Percentiles rank a stretch among this genome's conserved stretches.
Conservation (phyloP, 2,329 filamentous ascomycete genomes). For the Monilinia polystroma region DNA sequence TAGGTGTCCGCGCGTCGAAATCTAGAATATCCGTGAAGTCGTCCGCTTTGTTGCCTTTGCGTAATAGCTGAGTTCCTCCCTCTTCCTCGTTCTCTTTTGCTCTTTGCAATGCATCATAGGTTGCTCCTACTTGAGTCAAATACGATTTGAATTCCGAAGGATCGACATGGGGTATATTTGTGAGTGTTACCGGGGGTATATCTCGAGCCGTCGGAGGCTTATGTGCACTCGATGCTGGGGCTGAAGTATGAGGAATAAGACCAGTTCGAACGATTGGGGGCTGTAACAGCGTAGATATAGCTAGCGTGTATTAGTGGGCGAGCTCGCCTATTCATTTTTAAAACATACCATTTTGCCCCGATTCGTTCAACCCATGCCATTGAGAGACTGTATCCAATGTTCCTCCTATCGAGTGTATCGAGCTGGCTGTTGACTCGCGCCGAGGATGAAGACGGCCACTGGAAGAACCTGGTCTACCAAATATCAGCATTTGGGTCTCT, state of each 20-base stretch:
- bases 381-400: slow-evolving; percentile 67
- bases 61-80: slow-evolving; percentile 41
- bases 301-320: slow-evolving; percentile 45
- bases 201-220: slow-evolving; percentile 82
- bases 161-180: slow-evolving; percentile 82
- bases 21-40: slow-evolving; percentile 44
- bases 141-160: slow-evolving; percentile 79
- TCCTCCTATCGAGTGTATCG: slow-evolving; percentile 84
- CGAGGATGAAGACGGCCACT: slow-evolving; percentile 51
- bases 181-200: slow-evolving; percentile 89
- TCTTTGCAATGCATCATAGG: slow-evolving; percentile 87
- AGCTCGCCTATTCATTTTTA: background rate
- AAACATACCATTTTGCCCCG: slow-evolving; percentile 74
- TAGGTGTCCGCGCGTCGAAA: slow-evolving; percentile 29
- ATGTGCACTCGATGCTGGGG: slow-evolving; percentile 67
- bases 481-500: slow-evolving; percentile 46
- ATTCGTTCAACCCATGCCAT: slow-evolving; percentile 62
- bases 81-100: slow-evolving; percentile 77
- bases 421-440: slow-evolving; percentile 83
- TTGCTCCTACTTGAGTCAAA: slow-evolving; percentile 75
- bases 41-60: slow-evolving; percentile 42
- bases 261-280: slow-evolving; percentile 88
- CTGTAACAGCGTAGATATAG: slow-evolving; percentile 91
- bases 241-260: slow-evolving; percentile 73
- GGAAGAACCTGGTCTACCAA: slow-evolving; percentile 37